These are phyloP conservation scores for Pterocarpus macrocarpus DNA, from an alignment of 306 rosid species.

Conservation along the genomic window DNA sequence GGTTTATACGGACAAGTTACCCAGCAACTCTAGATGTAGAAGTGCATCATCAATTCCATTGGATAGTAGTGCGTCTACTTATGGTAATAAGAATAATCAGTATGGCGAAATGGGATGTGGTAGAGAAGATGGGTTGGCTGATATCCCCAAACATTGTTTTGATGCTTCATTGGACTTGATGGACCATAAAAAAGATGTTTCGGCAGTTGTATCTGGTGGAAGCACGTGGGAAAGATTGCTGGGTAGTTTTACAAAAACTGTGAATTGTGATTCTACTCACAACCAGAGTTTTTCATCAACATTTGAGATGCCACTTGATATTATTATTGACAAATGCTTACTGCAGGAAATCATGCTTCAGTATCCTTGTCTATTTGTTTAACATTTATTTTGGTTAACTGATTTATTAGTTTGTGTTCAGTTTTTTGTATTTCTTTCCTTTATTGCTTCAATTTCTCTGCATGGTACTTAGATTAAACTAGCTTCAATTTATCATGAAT, in stretches of 20 bases:
- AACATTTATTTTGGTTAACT: background rate
- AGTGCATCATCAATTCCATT: constrained; percentile 45
- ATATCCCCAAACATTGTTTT: constrained; percentile 43
- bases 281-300: constrained; percentile 50
- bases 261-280: constrained; percentile 50
- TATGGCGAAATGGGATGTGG: constrained; percentile 45
- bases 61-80: constrained; percentile 49
- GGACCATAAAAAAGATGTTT: constrained; percentile 48
- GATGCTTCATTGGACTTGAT: constrained; percentile 50
- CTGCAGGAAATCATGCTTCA: constrained; percentile 89
- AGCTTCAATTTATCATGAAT: constrained; percentile 25
- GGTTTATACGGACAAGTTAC: constrained; percentile 60
- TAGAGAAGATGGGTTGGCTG: constrained; percentile 53
- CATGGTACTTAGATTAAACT: constrained; percentile 10
- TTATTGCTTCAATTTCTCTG: constrained; percentile 33
- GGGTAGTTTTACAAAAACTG: constrained; percentile 54
- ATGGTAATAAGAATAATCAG: constrained; percentile 48
- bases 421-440: constrained; percentile 28
- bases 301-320: constrained; percentile 89
- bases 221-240: constrained; percentile 91
- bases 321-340: constrained; percentile 88
- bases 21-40: constrained; percentile 47
- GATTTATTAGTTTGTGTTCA: constrained; percentile 25
- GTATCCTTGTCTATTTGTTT: constrained; percentile 73
- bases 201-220: constrained; percentile 71